phyloP scores from a whole-genome alignment of 75 land plant genomes.

The Selaginella moellendorffii region DNA sequence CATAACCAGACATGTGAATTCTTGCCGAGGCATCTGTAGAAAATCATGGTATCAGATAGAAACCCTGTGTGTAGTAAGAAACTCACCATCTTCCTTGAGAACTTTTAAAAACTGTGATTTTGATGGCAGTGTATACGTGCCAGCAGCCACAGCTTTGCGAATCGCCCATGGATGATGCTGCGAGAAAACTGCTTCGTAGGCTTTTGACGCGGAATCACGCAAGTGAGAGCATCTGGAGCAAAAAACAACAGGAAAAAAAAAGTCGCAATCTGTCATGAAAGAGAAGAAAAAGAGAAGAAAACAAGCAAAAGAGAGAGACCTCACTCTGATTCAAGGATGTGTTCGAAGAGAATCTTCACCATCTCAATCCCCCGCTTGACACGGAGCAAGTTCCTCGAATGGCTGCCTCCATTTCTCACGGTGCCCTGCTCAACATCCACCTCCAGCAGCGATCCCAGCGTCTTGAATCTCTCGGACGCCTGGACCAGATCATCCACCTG shows the following conservation, averaged over 20 bases:
- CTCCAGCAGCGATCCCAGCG: conserved; percentile 42
- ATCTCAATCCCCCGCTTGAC: conserved; percentile 88
- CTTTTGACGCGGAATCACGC: conserved; percentile 59
- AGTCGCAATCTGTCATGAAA: too few relatives aligned
- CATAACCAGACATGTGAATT: conserved; percentile 38
- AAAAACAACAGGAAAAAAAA: neutral
- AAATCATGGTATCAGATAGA: neutral
- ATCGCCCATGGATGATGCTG: conserved; percentile 83
- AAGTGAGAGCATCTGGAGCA: conserved; percentile 54
- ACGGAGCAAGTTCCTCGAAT: conserved; percentile 64
- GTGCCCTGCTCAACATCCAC: conserved; percentile 29
- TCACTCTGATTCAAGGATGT: conserved; percentile 54
- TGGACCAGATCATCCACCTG: conserved; percentile 58
- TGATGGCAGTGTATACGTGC: conserved; percentile 80
- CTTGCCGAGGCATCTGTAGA: conserved; percentile 42
- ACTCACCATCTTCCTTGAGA: conserved; percentile 75
- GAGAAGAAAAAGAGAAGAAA: neutral
- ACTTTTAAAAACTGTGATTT: conserved; percentile 48
- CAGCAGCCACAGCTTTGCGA: conserved; percentile 73
- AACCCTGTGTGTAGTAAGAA: neutral
- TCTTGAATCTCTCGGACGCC: conserved; percentile 42
- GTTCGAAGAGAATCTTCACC: conserved; percentile 75
- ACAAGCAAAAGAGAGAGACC: conserved; percentile 9
- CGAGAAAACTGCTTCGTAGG: conserved; percentile 85
- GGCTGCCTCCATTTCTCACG: conserved; percentile 62